Conservation (phyloP, 2,329 filamentous ascomycete genomes). For the Curvularia eragrostidis region DNA sequence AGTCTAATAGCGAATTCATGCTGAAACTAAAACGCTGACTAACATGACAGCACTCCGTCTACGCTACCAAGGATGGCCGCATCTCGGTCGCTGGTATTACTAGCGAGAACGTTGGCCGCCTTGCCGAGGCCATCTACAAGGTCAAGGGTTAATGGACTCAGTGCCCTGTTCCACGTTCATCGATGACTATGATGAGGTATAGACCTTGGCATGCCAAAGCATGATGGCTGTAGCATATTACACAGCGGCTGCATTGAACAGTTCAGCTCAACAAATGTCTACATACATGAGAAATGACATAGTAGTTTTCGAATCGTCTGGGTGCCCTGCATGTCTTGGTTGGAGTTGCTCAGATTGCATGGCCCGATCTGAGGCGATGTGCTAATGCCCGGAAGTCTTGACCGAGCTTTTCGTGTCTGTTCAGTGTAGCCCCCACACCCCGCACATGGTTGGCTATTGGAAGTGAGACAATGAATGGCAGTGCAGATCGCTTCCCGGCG, state of each 20-base stretch:
- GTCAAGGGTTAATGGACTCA: slow-evolving; percentile 66
- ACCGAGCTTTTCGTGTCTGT: slow-evolving; percentile 9
- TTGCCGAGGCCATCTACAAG: slow-evolving; percentile 85
- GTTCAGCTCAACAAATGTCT: slow-evolving; percentile 20
- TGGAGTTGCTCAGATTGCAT: slow-evolving; percentile 2
- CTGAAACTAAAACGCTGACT: slow-evolving; percentile 19
- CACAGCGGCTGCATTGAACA: slow-evolving; percentile 17
- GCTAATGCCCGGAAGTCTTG: slow-evolving; percentile 1
- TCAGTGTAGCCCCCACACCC: slow-evolving; percentile 17
- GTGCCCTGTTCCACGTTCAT: slow-evolving; percentile 15
- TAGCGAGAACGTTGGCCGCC: slow-evolving; percentile 75
- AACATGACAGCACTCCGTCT: slow-evolving; percentile 77
- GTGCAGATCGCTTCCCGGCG: slow-evolving; percentile 21
- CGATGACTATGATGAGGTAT: slow-evolving; percentile 8
- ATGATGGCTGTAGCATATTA: slow-evolving; percentile 22
- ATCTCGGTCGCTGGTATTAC: slow-evolving; percentile 89
- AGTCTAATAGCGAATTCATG: slow-evolving; percentile 29
- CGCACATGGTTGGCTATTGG: slow-evolving; percentile 15
- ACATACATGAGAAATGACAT: slow-evolving; percentile 17
- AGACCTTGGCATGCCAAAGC: slow-evolving; percentile 13
- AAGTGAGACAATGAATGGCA: slow-evolving; percentile 5
- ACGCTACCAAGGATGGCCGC: slow-evolving; percentile 90
- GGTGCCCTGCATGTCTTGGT: background rate
- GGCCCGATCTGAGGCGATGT: background rate
- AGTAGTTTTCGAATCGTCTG: slow-evolving; percentile 6